phyloP scores from a whole-genome alignment of 1,139 yeast species.

The Groenewaldozyma auringiensis region DNA sequence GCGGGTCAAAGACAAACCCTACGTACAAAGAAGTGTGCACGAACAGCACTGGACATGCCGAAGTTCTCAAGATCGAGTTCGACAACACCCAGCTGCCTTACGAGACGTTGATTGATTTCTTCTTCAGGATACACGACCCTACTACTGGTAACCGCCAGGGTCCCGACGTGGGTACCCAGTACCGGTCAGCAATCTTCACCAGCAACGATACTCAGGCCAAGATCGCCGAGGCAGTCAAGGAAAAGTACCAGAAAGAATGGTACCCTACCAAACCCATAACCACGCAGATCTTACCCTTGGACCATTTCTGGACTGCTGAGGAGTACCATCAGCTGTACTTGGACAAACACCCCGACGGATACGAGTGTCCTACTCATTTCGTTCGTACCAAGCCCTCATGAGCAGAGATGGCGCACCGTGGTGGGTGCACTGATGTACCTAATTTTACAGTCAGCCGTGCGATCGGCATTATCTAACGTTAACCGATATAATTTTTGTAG shows the following conservation, averaged over 20 bases:
- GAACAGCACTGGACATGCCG: slow-evolving; percentile 58
- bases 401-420: too few relatives aligned
- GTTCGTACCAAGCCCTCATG: slow-evolving; percentile 41
- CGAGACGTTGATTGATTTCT: slow-evolving; percentile 66
- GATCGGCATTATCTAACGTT: neutral
- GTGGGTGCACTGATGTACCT: neutral
- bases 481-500: neutral
- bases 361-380: slow-evolving; percentile 84
- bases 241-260: slow-evolving; percentile 48
- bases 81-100: slow-evolving; percentile 59
- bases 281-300: slow-evolving; percentile 62
- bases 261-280: slow-evolving; percentile 45
- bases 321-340: slow-evolving; percentile 84
- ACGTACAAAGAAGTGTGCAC: slow-evolving; percentile 68
- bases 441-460: slow-evolving; percentile 6
- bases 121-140: slow-evolving; percentile 87
- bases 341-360: slow-evolving; percentile 71
- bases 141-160: slow-evolving; percentile 60
- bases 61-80: slow-evolving; percentile 72
- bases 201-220: slow-evolving; percentile 45
- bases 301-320: slow-evolving; percentile 83
- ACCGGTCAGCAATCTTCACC: slow-evolving; percentile 68
- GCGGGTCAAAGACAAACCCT: slow-evolving; percentile 58
- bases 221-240: slow-evolving; percentile 36
- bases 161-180: slow-evolving; percentile 76